Conservation (phyloP, 371 early-diverging fungal genomes). For the Lichtheimia ramosa region DNA sequence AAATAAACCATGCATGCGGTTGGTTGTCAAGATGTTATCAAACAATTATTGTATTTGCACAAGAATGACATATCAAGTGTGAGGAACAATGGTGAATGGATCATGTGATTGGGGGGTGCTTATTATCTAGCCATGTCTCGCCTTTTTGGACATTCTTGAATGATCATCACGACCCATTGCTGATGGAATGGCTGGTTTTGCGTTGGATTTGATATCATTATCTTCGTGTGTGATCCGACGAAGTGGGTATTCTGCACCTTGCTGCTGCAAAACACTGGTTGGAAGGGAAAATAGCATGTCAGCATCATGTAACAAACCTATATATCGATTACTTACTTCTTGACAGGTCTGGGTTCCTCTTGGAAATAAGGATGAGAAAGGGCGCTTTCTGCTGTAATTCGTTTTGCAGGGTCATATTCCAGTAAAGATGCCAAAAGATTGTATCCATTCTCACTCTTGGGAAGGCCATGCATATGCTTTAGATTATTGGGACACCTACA, state of each 20-base stretch:
- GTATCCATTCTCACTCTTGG: slow-evolving; percentile 66
- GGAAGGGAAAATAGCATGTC: not conserved
- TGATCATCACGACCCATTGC: slow-evolving; percentile 23
- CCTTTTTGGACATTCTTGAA: slow-evolving; percentile 33
- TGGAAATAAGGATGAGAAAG: slow-evolving; percentile 89
- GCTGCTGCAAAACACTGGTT: slow-evolving; percentile 56
- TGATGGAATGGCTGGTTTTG: slow-evolving; percentile 21
- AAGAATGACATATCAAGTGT: not conserved
- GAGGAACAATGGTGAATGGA: too few species aligned
- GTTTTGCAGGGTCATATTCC: slow-evolving; percentile 88
- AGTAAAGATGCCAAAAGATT: slow-evolving; percentile 81
- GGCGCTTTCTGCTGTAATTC: slow-evolving; percentile 90
- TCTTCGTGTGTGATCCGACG: slow-evolving; percentile 68
- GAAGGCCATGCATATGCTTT: slow-evolving; percentile 38
- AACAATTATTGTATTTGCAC: not conserved
- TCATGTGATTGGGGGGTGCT: not conserved
- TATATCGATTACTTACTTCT: slow-evolving; percentile 58
- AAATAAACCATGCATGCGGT: slow-evolving; percentile 1
- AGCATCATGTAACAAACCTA: not conserved
- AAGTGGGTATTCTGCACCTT: slow-evolving; percentile 63
- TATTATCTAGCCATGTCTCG: slow-evolving; percentile 25
- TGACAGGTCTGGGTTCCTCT: slow-evolving; percentile 83
- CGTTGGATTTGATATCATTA: slow-evolving; percentile 57
- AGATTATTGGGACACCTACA: slow-evolving; percentile 50
- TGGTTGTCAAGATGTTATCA: slow-evolving; percentile 1